Evolutionary conservation across 1,139 yeast species (phyloP).

Genomic region (Petasospora fabianii): DNA sequence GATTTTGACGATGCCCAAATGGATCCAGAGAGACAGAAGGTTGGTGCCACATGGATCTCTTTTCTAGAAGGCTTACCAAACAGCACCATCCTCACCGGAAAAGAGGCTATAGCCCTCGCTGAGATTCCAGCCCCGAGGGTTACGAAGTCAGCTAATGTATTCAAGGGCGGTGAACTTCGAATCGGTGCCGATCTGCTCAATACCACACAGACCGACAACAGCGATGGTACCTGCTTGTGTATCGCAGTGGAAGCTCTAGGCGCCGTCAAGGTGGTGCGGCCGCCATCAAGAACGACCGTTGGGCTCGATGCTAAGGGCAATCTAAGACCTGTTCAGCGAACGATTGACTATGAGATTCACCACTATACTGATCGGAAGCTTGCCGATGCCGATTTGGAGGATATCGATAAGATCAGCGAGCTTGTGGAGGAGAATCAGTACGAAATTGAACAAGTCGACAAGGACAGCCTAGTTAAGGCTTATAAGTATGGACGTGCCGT

Average conservation of each 20-base stretch:
- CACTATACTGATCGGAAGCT: slow-evolving; percentile 28
- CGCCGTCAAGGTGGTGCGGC: slow-evolving; percentile 48
- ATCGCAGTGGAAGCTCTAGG: slow-evolving; percentile 66
- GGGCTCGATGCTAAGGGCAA: slow-evolving; percentile 23
- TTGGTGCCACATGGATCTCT: slow-evolving; percentile 14
- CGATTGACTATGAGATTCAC: slow-evolving; percentile 30
- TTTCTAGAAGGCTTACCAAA: slow-evolving; percentile 13
- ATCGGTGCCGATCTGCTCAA: slow-evolving; percentile 35
- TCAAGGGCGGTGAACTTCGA: slow-evolving; percentile 36
- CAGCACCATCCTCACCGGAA: slow-evolving; percentile 12
- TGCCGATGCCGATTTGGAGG: slow-evolving; percentile 27
- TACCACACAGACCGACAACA: slow-evolving; percentile 17
- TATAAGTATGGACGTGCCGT: slow-evolving; percentile 67
- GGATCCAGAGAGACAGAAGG: background rate
- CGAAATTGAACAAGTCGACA: slow-evolving; percentile 29
- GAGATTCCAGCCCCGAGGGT: slow-evolving; percentile 15
- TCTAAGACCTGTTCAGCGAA: slow-evolving; percentile 26
- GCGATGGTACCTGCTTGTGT: slow-evolving; percentile 30
- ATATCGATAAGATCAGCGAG: slow-evolving; percentile 18
- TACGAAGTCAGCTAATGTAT: slow-evolving; percentile 36
- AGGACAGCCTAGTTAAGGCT: slow-evolving; percentile 41
- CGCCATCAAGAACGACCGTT: slow-evolving; percentile 34
- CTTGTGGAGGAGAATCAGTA: slow-evolving; percentile 17
- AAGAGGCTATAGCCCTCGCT: slow-evolving; percentile 8
- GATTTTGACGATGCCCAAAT: slow-evolving; percentile 18